Percentiles rank a stretch among this genome's conserved stretches.
Evolutionary conservation across 1,284 basidiomycete species (phyloP).

Genomic region (Pterulicium gracile): DNA sequence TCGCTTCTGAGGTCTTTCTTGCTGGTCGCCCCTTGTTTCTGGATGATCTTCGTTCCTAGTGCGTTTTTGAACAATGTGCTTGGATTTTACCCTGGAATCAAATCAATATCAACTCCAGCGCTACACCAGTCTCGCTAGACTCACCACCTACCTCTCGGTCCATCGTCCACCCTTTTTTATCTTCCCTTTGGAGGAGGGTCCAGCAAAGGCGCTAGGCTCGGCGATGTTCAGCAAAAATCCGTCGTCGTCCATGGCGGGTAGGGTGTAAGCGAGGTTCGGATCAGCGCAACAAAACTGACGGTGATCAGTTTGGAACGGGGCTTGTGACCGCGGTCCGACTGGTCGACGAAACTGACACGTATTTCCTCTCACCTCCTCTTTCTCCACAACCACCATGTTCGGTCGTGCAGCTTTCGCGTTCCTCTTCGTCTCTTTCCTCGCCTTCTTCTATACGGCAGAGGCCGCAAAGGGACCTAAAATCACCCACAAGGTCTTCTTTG

Average conservation of each 20-base stretch:
- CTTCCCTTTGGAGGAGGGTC: conserved; percentile 17
- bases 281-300: background rate
- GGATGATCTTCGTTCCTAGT: conserved; percentile 9
- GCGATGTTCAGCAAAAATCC: conserved; percentile 55
- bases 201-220: conserved; percentile 20
- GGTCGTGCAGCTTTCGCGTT: conserved; percentile 51
- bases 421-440: conserved; percentile 51
- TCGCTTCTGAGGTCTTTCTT: conserved; percentile 35
- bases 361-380: conserved; percentile 13
- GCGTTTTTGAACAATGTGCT: conserved; percentile 42
- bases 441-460: conserved; percentile 61
- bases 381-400: conserved; percentile 34
- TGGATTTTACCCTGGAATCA: conserved; percentile 53
- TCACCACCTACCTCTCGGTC: conserved; percentile 85
- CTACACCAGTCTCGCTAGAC: too few relatives aligned
- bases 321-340: too few relatives aligned
- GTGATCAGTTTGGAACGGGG: too few relatives aligned
- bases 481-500: conserved; percentile 90
- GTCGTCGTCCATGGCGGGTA: conserved; percentile 47
- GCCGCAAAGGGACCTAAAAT: conserved; percentile 77
- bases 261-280: conserved; percentile 9
- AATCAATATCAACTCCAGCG: conserved; percentile 10
- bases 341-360: background rate
- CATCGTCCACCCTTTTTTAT: conserved; percentile 68
- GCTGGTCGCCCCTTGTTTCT: conserved; percentile 11